Conservation (phyloP, 129 eudicot genomes). For the Chrysanthemum seticuspe region DNA sequence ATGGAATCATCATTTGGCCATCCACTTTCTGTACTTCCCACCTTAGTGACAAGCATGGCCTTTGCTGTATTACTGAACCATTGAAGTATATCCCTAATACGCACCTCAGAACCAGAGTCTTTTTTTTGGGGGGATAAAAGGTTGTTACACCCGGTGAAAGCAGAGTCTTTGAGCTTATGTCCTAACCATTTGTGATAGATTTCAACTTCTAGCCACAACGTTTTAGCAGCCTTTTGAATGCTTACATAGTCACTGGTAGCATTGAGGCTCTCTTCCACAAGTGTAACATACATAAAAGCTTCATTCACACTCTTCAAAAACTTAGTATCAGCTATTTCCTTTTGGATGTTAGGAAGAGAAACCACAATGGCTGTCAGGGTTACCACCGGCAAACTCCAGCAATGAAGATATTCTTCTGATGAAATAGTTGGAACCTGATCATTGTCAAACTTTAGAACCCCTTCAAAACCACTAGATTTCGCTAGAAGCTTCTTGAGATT, state of each 20-base stretch:
- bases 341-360: conserved; percentile 32
- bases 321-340: background rate
- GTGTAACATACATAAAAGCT: conserved; percentile 23
- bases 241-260: background rate
- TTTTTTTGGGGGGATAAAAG: no score
- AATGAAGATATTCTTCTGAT: conserved; percentile 23
- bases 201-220: conserved; percentile 37
- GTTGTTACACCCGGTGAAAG: no score
- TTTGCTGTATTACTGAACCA: conserved; percentile 19
- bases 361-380: conserved; percentile 42
- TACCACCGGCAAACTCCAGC: conserved; percentile 45
- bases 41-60: background rate
- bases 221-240: conserved; percentile 33
- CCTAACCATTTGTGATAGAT: conserved; percentile 37
- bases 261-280: conserved; percentile 32
- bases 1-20: conserved; percentile 15
- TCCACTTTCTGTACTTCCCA: background rate
- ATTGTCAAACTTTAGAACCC: conserved; percentile 30
- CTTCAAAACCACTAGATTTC: conserved; percentile 25
- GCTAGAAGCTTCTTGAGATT: background rate
- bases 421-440: conserved; percentile 15
- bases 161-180: conserved; percentile 18
- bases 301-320: conserved; percentile 34
- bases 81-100: conserved; percentile 10
- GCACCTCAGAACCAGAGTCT: background rate